Conservation (phyloP, 1,284 basidiomycete genomes). For the Fistulina hepatica region DNA sequence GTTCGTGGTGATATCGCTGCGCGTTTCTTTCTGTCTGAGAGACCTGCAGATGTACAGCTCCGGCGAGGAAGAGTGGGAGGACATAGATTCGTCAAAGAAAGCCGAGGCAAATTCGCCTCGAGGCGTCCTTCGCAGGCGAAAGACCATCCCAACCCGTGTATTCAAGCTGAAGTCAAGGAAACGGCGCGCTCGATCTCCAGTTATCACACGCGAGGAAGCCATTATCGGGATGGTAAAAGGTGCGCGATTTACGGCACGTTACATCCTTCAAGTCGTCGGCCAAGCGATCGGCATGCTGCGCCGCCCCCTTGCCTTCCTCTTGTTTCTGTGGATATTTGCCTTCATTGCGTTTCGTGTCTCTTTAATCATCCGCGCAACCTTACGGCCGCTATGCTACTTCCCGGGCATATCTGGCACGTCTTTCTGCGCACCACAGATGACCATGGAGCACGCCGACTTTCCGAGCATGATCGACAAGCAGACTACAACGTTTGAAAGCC, state of each 20-base stretch:
- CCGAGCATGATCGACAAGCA: constrained; percentile 48
- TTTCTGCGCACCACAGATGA: constrained; percentile 33
- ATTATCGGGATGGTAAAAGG: not conserved
- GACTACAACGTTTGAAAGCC: constrained; percentile 46
- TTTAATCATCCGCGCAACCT: constrained; percentile 30
- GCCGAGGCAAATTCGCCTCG: no score
- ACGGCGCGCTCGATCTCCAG: no score
- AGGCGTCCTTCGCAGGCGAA: no score
- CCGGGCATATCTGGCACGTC: constrained; percentile 41
- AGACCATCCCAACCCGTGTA: no score
- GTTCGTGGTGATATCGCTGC: no score
- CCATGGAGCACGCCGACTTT: no score
- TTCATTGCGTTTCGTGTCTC: constrained; percentile 30
- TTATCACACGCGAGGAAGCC: constrained; percentile 1
- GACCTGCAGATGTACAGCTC: no score
- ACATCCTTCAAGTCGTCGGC: constrained; percentile 34
- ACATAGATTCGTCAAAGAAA: no score
- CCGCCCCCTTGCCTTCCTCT: constrained; percentile 41
- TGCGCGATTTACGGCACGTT: constrained; percentile 16
- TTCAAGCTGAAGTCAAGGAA: no score
- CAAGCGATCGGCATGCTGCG: constrained; percentile 39
- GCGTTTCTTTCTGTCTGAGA: no score
- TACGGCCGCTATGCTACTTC: constrained; percentile 48
- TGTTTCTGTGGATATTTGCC: constrained; percentile 41
- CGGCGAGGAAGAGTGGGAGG: no score